These are phyloP conservation scores for Bacidia gigantensis DNA, from an alignment of 495 filamentous ascomycete species.

Conservation along the genomic window DNA sequence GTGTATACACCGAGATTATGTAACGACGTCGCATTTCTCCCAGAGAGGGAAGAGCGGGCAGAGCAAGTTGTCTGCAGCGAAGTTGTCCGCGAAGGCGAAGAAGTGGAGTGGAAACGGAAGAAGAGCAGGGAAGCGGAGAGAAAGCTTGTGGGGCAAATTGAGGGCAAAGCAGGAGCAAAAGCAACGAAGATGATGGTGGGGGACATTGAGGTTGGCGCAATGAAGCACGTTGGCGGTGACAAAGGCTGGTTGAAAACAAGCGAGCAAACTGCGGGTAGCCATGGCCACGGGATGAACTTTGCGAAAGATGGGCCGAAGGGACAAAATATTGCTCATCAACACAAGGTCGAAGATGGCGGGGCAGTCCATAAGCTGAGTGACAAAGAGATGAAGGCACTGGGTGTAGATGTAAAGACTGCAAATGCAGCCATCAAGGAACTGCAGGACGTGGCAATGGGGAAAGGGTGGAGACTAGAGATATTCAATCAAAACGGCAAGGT, in stretches of 20 bases:
- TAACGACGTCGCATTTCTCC: constrained; percentile 81
- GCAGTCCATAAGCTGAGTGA: constrained; percentile 38
- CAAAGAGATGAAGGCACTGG: constrained; percentile 52
- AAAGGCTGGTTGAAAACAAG: constrained; percentile 43
- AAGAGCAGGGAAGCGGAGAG: constrained; percentile 32
- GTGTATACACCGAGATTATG: constrained; percentile 89
- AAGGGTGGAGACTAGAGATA: constrained; percentile 36
- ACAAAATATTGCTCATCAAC: constrained; percentile 1
- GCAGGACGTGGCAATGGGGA: constrained; percentile 29
- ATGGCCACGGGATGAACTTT: neutral
- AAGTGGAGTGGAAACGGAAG: constrained; percentile 41
- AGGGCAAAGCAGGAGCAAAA: constrained; percentile 1
- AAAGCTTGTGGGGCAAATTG: constrained; percentile 22
- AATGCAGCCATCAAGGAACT: constrained; percentile 48
- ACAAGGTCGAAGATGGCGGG: constrained; percentile 35
- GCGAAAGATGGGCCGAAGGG: constrained; percentile 35
- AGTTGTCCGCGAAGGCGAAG: constrained; percentile 47
- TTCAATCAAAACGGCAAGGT: constrained; percentile 33
- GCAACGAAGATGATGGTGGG: constrained; percentile 35
- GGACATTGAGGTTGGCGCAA: constrained; percentile 46
- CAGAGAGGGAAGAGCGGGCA: constrained; percentile 66
- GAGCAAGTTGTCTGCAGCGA: constrained; percentile 66
- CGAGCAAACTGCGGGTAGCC: constrained; percentile 17
- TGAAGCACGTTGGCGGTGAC: constrained; percentile 40
- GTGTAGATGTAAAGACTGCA: constrained; percentile 53